phyloP scores from a whole-genome alignment of 192 early-diverging fungal genomes.

The Podila minutissima region DNA sequence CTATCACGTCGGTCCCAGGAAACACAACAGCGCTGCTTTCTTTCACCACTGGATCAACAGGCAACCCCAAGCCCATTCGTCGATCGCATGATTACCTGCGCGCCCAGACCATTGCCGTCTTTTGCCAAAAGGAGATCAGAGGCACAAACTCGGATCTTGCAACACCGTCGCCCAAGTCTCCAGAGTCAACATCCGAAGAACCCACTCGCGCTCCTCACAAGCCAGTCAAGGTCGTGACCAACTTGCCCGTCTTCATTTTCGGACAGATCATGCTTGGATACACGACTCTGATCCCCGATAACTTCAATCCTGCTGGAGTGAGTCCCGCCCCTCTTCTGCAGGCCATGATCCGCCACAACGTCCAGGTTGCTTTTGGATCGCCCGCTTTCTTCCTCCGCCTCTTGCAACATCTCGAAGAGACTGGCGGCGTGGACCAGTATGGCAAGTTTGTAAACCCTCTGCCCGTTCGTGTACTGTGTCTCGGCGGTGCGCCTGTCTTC shows the following conservation, averaged over 20 bases:
- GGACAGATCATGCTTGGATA: conserved; percentile 51
- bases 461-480: conserved; percentile 37
- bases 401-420: conserved; percentile 35
- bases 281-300: conserved; percentile 45
- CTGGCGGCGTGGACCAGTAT: conserved; percentile 29
- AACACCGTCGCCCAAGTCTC: neutral
- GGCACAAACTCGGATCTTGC: conserved; percentile 13
- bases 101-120: conserved; percentile 48
- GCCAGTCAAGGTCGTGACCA: conserved; percentile 42
- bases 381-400: conserved; percentile 43
- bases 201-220: conserved; percentile 12
- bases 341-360: conserved; percentile 50
- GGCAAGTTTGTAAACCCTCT: conserved; percentile 40
- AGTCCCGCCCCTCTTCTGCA: conserved; percentile 36
- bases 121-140: conserved; percentile 42
- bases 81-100: conserved; percentile 46
- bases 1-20: conserved; percentile 30
- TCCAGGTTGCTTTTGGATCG: conserved; percentile 47
- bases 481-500: conserved; percentile 47
- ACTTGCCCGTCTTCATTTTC: conserved; percentile 48
- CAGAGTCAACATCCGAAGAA: neutral
- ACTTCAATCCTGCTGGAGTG: conserved; percentile 45
- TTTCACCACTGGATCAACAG: conserved; percentile 49
- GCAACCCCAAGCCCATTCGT: conserved; percentile 50
- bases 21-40: conserved; percentile 43